Conservation (phyloP, 192 early-diverging fungal genomes). For the Coemansia sp. region DNA sequence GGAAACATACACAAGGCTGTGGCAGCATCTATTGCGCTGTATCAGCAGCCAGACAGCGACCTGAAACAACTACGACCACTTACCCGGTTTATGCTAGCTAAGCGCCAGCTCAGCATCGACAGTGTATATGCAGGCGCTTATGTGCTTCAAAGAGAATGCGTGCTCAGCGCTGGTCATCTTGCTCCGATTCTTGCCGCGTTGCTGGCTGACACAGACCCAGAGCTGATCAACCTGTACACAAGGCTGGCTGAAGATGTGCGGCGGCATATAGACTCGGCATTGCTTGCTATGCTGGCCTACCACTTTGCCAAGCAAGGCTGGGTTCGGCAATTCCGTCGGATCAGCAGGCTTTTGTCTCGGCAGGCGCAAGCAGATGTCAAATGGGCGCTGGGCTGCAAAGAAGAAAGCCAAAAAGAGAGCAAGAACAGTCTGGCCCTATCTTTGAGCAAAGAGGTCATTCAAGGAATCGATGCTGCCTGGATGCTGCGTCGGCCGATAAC, state of each 20-base stretch:
- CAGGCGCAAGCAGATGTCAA: too few species aligned
- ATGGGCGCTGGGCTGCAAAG: too few species aligned
- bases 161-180: not conserved
- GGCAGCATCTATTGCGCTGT: slow-evolving; percentile 4
- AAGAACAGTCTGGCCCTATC: too few species aligned
- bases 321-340: not conserved
- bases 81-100: slow-evolving; percentile 19
- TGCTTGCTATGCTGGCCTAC: slow-evolving; percentile 11
- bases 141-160: not conserved
- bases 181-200: slow-evolving; percentile 17
- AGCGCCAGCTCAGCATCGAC: slow-evolving; percentile 19
- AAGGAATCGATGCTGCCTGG: slow-evolving; percentile 15
- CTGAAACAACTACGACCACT: slow-evolving; percentile 4
- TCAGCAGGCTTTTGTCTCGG: too few species aligned
- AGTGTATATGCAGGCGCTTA: slow-evolving; percentile 27
- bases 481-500: slow-evolving; percentile 3
- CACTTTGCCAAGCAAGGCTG: not conserved
- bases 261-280: slow-evolving; percentile 6
- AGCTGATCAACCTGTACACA: slow-evolving; percentile 12
- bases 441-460: not conserved
- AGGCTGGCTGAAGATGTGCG: slow-evolving; percentile 1
- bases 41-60: not conserved
- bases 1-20: slow-evolving; percentile 11
- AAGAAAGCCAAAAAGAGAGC: too few species aligned
- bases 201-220: slow-evolving; percentile 13